Evolutionary conservation across 1,284 basidiomycete species (phyloP).

Genomic region (Jaminaea rosea): DNA sequence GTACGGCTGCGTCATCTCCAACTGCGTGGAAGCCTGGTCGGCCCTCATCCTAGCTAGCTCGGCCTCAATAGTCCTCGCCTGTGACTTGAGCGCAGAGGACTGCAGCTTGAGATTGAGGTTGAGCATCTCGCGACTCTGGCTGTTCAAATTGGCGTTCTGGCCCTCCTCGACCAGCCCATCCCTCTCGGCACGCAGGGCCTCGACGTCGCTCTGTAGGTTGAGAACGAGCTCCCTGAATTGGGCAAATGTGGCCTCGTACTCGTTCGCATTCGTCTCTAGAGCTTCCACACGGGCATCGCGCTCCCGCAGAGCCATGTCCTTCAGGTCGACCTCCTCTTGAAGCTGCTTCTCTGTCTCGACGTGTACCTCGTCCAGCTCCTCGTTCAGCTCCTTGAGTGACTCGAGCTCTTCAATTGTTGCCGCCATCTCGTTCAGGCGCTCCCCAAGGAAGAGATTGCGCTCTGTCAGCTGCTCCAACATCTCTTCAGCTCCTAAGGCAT

Average conservation of each 20-base stretch:
- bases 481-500: conserved; percentile 88
- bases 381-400: conserved; percentile 85
- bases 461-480: conserved; percentile 92
- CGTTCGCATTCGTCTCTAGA: conserved; percentile 30
- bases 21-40: conserved; percentile 24
- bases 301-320: conserved; percentile 23
- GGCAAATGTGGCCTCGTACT: conserved; percentile 33
- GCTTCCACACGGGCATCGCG: conserved; percentile 17
- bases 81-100: conserved; percentile 39
- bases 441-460: conserved; percentile 66
- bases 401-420: conserved; percentile 92
- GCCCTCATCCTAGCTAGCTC: conserved; percentile 35
- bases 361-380: conserved; percentile 95
- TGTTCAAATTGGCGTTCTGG: conserved; percentile 18
- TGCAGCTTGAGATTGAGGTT: conserved; percentile 42
- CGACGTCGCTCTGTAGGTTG: conserved; percentile 34
- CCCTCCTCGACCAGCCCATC: conserved; percentile 14
- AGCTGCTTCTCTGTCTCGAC: conserved; percentile 84
- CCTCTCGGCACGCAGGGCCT: conserved; percentile 28
- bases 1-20: conserved; percentile 38
- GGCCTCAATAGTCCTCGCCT: conserved; percentile 36
- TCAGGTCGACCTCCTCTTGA: conserved; percentile 66
- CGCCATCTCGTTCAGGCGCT: conserved; percentile 88
- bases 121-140: conserved; percentile 34
- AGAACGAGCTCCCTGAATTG: conserved; percentile 43